These are phyloP conservation scores for Sclerotinia nivalis DNA, from an alignment of 2,329 filamentous ascomycete genomes.

Conservation along the genomic window DNA sequence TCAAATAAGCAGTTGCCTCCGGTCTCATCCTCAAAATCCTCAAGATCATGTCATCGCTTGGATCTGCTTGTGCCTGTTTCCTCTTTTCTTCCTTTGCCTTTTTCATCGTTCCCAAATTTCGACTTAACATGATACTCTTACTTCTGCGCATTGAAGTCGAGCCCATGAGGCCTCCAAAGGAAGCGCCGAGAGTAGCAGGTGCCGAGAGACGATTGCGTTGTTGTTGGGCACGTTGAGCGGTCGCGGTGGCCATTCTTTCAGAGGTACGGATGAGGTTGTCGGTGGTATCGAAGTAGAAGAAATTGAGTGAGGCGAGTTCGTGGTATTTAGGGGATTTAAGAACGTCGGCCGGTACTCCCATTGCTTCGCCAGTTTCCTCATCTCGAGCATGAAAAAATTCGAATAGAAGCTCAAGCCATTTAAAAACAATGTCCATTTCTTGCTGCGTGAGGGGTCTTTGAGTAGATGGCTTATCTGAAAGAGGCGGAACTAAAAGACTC, in stretches of 20 bases:
- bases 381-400: conserved; percentile 94
- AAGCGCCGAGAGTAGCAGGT: conserved; percentile 56
- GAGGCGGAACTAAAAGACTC: conserved; percentile 81
- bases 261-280: conserved; percentile 92
- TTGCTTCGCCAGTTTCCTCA: conserved; percentile 76
- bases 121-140: conserved; percentile 87
- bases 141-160: conserved; percentile 66
- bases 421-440: conserved; percentile 92
- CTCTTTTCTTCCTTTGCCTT: conserved; percentile 95
- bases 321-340: conserved; percentile 98
- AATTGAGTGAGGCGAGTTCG: conserved; percentile 92
- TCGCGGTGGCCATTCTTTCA: conserved; percentile 90
- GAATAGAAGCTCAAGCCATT: conserved; percentile 88
- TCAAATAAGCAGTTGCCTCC: conserved; percentile 83
- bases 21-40: conserved; percentile 92
- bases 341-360: conserved; percentile 86
- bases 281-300: conserved; percentile 96
- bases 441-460: conserved; percentile 82
- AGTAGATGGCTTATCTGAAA: conserved; percentile 89
- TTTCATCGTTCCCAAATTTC: conserved; percentile 94
- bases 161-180: conserved; percentile 61
- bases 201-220: conserved; percentile 73
- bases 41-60: conserved; percentile 97
- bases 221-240: conserved; percentile 71
- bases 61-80: conserved; percentile 92